Evolutionary conservation across 2,329 filamentous ascomycete genomes (phyloP), one percentile per base, ranked within the genome.

Genomic region (Rutstroemia sp.): DNA sequence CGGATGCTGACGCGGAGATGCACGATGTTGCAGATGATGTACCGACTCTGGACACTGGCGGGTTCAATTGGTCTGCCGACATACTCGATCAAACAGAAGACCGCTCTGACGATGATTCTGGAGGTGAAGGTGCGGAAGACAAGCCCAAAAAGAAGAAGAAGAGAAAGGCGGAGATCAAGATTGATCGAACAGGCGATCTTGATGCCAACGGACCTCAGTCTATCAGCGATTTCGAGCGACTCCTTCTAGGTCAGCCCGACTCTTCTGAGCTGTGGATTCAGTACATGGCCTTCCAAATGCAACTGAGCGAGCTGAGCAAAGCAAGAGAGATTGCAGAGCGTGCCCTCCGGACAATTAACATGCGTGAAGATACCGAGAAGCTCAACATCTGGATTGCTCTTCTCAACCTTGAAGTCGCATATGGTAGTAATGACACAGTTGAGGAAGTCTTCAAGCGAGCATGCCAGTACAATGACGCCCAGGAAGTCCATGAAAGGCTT

Each of bases 231-330:
- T 99, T 91, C 71, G 95, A 99, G 74, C 87, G 94, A 64, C 84
- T 96, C 23, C 81, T 99, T 44, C 82, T 99, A 21, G 90, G 91
- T 56, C 88, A 95, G 70, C 91, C 94, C 2, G 91, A 97, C 73
- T 92, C 89, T n/a, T 95, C 92, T 0, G 79, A 87, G 60, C 80
- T 97, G 27, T 99, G 94, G 94, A 89, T 96, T 54, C 83, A 90
- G 63, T 99, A 99, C 75, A 97, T 99, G 90, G 91, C 92, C n/a
- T 95, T 95, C 80, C 90, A 97, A 73, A 86, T 96, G 71, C 87
- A 95, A 69, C 82, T 95, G 52, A 90, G 90, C 69, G 94, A 99
- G 73, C 79, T 95, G 19, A 83, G 86, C 59, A 94, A 91, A 72
- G 92, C 94, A 12, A 85, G 92, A 49, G 88, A 92, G 62, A 87